Evolutionary conservation across 345 rosid species (phyloP).

Genomic region (Populus euphratica): DNA sequence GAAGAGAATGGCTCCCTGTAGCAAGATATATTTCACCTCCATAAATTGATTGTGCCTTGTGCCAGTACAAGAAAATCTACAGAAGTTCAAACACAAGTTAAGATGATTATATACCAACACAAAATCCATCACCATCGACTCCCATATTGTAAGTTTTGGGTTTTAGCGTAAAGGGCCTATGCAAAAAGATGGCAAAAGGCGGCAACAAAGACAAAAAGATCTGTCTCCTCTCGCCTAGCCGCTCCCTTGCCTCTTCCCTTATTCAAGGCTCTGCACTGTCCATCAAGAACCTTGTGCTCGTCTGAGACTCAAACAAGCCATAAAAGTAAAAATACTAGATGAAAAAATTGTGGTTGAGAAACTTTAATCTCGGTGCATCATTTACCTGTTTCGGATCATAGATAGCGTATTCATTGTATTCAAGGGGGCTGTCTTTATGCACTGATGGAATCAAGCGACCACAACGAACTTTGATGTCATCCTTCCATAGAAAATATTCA

Average conservation of each 20-base stretch:
- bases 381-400: conserved; percentile 72
- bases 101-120: not conserved
- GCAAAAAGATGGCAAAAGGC: not conserved
- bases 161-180: not conserved
- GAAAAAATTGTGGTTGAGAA: not conserved
- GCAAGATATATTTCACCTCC: not conserved
- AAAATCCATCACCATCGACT: conserved; percentile 2
- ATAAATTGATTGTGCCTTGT: not conserved
- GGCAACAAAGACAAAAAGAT: not conserved
- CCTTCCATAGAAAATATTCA: conserved; percentile 54
- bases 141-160: not conserved
- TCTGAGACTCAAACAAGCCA: conserved; percentile 29
- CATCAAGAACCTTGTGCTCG: conserved; percentile 63
- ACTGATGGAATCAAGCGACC: conserved; percentile 60
- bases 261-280: conserved; percentile 24
- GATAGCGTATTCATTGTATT: conserved; percentile 75
- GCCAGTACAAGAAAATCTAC: not conserved
- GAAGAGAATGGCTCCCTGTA: not conserved
- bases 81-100: not conserved
- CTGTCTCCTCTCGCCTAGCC: not conserved
- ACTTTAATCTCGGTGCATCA: not conserved
- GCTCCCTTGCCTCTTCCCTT: not conserved
- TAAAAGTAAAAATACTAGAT: not conserved
- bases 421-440: conserved; percentile 59
- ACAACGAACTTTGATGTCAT: conserved; percentile 68